Evolutionary conservation across 331 rosid genomes (phyloP).

Genomic region (Pyracantha coccinea): DNA sequence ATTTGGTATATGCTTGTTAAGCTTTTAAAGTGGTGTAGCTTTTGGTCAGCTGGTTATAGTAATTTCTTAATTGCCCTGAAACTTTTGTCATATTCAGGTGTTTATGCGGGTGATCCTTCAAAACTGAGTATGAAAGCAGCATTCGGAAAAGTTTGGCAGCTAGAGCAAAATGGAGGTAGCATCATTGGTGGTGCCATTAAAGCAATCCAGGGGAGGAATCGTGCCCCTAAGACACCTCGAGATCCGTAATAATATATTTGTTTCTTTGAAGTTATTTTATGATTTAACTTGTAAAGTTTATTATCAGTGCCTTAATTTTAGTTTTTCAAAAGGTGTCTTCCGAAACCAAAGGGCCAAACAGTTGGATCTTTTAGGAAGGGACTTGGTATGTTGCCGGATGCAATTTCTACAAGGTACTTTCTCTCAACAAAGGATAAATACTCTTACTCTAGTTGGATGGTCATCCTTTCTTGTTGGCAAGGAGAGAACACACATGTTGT

Average conservation of each 20-base stretch:
- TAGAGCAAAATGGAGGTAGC: slow-evolving; percentile 56
- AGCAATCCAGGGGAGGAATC: slow-evolving; percentile 77
- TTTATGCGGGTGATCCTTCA: slow-evolving; percentile 64
- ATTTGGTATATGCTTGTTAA: background rate
- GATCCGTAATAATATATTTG: slow-evolving; percentile 58
- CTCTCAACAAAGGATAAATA: background rate
- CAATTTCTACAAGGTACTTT: slow-evolving; percentile 68
- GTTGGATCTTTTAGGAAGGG: slow-evolving; percentile 96
- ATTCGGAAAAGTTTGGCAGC: slow-evolving; percentile 53
- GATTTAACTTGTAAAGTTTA: slow-evolving; percentile 2
- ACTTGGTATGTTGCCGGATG: slow-evolving; percentile 81
- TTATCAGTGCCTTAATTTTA: slow-evolving; percentile 28
- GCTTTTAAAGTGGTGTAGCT: background rate
- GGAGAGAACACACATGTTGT: background rate
- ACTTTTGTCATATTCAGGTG: slow-evolving; percentile 26
- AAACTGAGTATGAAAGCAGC: slow-evolving; percentile 62
- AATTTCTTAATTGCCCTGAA: background rate
- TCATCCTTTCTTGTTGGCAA: background rate
- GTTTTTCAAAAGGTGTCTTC: slow-evolving; percentile 62
- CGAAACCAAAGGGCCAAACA: slow-evolving; percentile 93
- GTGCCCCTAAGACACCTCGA: slow-evolving; percentile 55
- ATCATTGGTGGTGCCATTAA: slow-evolving; percentile 58
- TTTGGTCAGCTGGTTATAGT: background rate
- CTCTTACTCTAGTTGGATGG: background rate
- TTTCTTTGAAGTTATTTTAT: slow-evolving; percentile 13